Percentiles rank a stretch among this genome's conserved stretches.
phyloP scores from a whole-genome alignment of 2,329 filamentous ascomycete species.

The Arthrobotrys conoides region DNA sequence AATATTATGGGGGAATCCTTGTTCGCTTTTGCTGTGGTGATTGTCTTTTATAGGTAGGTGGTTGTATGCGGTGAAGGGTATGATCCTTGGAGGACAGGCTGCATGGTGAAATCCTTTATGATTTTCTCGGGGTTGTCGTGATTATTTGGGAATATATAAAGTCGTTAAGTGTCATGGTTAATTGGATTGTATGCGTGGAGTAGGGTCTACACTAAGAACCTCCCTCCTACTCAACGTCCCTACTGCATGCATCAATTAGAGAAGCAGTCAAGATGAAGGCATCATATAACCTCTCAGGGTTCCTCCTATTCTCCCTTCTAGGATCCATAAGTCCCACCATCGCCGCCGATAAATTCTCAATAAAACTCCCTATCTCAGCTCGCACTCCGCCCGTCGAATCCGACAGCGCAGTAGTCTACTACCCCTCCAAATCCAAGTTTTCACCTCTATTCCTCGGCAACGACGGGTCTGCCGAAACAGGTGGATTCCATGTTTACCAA shows the following conservation, averaged over 20 bases:
- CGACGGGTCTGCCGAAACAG: conserved; percentile 68
- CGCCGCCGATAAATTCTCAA: conserved; percentile 22
- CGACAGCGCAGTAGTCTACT: conserved; percentile 68
- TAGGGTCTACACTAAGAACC: not conserved
- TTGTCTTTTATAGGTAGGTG: not conserved
- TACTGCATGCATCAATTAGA: not conserved
- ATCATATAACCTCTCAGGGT: not conserved
- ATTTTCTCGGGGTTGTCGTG: not conserved
- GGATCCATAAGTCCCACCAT: not conserved
- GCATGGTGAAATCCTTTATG: not conserved
- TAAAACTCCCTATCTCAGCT: conserved; percentile 17
- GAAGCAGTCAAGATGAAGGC: conserved; percentile 2
- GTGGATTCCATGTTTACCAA: conserved; percentile 68
- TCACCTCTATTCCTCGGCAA: conserved; percentile 68
- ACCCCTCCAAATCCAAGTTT: conserved; percentile 64
- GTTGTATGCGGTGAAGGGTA: not conserved
- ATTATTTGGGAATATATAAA: not conserved
- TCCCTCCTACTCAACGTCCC: not conserved
- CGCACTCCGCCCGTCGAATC: conserved; percentile 67
- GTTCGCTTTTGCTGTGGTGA: not conserved
- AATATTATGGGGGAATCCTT: not conserved
- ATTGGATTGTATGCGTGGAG: not conserved
- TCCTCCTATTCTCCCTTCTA: conserved; percentile 1
- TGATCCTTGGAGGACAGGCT: not conserved
- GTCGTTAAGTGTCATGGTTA: not conserved